Percentiles rank a stretch among this genome's conserved stretches.
Conservation (phyloP, 2,329 filamentous ascomycete genomes). For the Aspergillus flavus region DNA sequence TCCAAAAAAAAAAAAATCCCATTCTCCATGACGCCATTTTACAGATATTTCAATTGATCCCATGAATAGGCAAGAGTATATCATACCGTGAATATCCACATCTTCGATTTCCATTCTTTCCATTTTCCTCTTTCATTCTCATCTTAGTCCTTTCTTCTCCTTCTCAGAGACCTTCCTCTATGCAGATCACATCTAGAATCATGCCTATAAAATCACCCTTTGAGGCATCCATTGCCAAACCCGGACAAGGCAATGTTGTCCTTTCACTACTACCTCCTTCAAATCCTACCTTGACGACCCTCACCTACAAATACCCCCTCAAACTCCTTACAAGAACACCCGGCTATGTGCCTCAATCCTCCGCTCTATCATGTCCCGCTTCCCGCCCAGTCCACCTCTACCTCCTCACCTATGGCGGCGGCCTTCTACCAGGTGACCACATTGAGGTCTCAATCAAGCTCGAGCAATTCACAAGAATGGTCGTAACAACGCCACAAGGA, state of each 20-base stretch:
- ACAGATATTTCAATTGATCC: not conserved
- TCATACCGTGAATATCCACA: constrained; percentile 15
- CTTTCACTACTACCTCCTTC: constrained; percentile 71
- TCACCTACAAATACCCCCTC: constrained; percentile 90
- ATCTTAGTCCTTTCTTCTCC: not conserved
- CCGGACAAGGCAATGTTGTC: constrained; percentile 78
- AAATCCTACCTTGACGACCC: constrained; percentile 69
- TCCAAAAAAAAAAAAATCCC: constrained; percentile 4
- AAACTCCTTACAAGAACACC: constrained; percentile 86
- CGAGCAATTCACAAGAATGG: constrained; percentile 65
- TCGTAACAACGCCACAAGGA: constrained; percentile 66
- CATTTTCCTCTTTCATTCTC: constrained; percentile 1
- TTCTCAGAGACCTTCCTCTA: not conserved
- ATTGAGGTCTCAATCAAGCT: constrained; percentile 74
- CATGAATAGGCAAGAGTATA: not conserved
- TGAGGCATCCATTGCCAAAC: constrained; percentile 68
- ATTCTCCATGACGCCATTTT: constrained; percentile 16
- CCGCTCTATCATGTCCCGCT: constrained; percentile 31
- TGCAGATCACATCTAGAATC: constrained; percentile 21
- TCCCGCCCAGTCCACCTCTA: constrained; percentile 74
- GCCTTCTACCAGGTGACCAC: constrained; percentile 83
- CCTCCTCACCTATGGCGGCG: constrained; percentile 90
- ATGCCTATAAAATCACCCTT: constrained; percentile 67
- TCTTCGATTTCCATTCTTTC: constrained; percentile 3
- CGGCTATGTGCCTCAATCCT: constrained; percentile 57